A percentile compares a stretch with the other conserved stretches of the same genome.
Conservation (phyloP, 2,329 filamentous ascomycete species). For the Ophiostoma ips region DNA sequence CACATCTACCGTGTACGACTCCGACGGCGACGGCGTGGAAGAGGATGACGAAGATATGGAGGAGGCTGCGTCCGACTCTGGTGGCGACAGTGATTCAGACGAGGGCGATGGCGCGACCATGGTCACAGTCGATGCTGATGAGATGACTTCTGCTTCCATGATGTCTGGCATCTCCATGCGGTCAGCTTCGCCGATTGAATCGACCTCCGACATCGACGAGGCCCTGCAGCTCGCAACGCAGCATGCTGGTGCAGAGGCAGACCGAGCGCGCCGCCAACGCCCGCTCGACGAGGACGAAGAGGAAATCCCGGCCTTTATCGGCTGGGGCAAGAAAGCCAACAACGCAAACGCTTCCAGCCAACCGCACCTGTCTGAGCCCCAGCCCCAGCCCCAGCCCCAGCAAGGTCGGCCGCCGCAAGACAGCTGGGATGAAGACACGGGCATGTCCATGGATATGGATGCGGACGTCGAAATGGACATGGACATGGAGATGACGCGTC, state of each 20-base stretch:
- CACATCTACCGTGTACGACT: constrained; percentile 69
- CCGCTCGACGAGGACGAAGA: constrained; percentile 54
- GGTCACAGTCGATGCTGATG: constrained; percentile 71
- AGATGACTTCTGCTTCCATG: constrained; percentile 55
- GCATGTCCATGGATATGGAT: constrained; percentile 28
- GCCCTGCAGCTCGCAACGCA: constrained; percentile 62
- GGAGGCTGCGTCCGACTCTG: constrained; percentile 25
- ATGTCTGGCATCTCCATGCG: constrained; percentile 44
- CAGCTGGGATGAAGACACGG: constrained; percentile 27
- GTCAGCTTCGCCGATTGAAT: constrained; percentile 41
- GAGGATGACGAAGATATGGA: constrained; percentile 29
- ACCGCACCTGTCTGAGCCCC: neutral
- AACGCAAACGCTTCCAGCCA: no score
- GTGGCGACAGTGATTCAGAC: constrained; percentile 39
- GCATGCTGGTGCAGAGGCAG: constrained; percentile 42
- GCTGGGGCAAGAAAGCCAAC: constrained; percentile 50
- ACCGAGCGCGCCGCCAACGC: constrained; percentile 35
- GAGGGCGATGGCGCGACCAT: constrained; percentile 62
- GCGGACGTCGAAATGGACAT: constrained; percentile 34
- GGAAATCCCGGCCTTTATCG: constrained; percentile 58
- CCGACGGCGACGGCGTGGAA: constrained; percentile 44
- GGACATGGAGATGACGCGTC: constrained; percentile 37
- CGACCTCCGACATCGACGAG: constrained; percentile 62
- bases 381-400: neutral
- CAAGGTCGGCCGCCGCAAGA: constrained; percentile 15